Percentiles rank a stretch among this genome's conserved stretches.
Conservation (phyloP, 768 basidiomycete species). For the Pilatotrama ljubarskyi region DNA sequence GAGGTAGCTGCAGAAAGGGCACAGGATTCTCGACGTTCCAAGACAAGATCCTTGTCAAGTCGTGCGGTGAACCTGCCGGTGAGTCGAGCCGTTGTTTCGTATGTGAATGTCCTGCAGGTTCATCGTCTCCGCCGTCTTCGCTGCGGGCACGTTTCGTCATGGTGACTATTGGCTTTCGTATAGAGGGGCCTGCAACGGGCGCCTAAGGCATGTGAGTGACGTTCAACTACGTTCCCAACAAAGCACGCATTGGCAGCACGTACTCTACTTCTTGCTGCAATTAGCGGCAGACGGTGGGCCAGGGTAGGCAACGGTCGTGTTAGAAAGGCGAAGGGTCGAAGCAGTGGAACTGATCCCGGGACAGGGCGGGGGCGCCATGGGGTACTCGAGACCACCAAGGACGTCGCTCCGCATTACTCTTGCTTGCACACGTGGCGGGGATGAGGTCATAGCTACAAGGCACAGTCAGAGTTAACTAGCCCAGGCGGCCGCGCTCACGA, state of each 20-base stretch:
- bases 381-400: not conserved
- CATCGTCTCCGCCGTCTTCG: not conserved
- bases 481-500: no score
- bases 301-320: not conserved
- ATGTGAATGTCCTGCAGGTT: not conserved
- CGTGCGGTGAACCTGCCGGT: not conserved
- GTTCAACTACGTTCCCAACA: no score
- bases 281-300: no score
- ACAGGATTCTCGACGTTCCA: conserved; percentile 31
- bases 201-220: no score
- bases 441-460: not conserved
- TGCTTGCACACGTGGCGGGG: not conserved
- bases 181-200: not conserved
- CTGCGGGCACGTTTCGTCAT: conserved; percentile 16
- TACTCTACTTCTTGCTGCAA: no score
- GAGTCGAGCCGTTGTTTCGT: not conserved
- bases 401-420: not conserved
- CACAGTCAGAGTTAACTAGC: no score
- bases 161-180: not conserved
- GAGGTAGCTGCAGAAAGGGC: conserved; percentile 25
- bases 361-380: not conserved
- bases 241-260: no score
- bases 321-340: not conserved
- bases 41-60: conserved; percentile 19
- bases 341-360: not conserved